phyloP scores from a whole-genome alignment of 352 stramenopile species.

The Elongisporangium anandrum region DNA sequence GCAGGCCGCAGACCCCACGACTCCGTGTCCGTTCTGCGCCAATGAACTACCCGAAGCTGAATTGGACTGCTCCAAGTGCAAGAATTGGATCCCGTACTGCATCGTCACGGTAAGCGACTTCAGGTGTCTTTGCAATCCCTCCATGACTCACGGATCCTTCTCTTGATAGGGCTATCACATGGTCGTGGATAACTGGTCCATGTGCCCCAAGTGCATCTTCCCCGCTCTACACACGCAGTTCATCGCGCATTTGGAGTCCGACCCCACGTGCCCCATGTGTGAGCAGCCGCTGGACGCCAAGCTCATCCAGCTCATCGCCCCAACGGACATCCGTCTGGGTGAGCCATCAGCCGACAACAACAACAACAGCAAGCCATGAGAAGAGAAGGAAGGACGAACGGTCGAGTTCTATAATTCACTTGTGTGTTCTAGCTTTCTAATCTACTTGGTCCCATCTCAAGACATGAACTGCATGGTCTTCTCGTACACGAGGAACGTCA shows the following conservation, averaged over 20 bases:
- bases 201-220: constrained; percentile 87
- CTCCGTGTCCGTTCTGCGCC: constrained; percentile 83
- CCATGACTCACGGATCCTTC: constrained; percentile 2
- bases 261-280: constrained; percentile 75
- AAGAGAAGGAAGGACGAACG: neutral
- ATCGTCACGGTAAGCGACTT: constrained; percentile 85
- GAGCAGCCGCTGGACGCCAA: constrained; percentile 41
- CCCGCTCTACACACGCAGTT: constrained; percentile 90
- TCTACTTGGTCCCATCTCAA: constrained; percentile 7
- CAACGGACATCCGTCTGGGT: constrained; percentile 8
- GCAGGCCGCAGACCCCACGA: constrained; percentile 54
- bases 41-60: constrained; percentile 79
- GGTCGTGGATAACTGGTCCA: constrained; percentile 90
- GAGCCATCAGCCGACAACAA: constrained; percentile 6
- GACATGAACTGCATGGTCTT: constrained; percentile 81
- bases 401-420: neutral
- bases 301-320: neutral
- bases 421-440: neutral
- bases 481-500: constrained; percentile 86
- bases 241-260: constrained; percentile 62
- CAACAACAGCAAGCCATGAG: neutral
- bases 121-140: no score
- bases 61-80: constrained; percentile 89
- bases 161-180: constrained; percentile 86
- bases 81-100: constrained; percentile 92